Evolutionary conservation across 1,284 basidiomycete genomes (phyloP).

Genomic region (Stereum hirsutum): DNA sequence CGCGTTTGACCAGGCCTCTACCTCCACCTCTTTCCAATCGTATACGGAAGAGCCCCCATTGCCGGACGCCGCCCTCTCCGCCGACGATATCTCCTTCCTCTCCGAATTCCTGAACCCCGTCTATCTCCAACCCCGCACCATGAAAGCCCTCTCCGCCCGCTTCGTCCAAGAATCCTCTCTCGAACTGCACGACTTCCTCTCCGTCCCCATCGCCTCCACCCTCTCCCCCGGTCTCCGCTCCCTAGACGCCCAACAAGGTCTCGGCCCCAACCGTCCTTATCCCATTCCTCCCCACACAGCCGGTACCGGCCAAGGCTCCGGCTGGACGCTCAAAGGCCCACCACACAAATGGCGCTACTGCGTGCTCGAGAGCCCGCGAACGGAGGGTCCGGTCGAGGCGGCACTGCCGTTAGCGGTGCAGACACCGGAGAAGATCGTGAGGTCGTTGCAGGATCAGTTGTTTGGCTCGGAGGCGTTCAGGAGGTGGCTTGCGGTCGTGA

Average conservation of each 20-base stretch:
- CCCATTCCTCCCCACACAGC: conserved; percentile 58
- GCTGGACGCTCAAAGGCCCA: conserved; percentile 78
- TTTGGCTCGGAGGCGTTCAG: conserved; percentile 85
- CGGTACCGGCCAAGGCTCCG: conserved; percentile 40
- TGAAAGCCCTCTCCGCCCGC: conserved; percentile 72
- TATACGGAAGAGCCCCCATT: conserved; percentile 45
- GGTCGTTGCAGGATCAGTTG: conserved; percentile 62
- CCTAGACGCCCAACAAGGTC: conserved; percentile 61
- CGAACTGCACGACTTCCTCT: conserved; percentile 84
- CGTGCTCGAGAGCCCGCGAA: conserved; percentile 31
- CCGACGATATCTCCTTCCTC: conserved; percentile 62
- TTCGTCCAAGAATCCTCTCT: conserved; percentile 88
- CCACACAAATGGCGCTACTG: conserved; percentile 94
- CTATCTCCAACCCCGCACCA: conserved; percentile 78
- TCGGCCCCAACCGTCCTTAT: conserved; percentile 39
- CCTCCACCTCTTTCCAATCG: conserved; percentile 49
- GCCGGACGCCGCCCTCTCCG: conserved; percentile 43
- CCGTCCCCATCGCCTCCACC: conserved; percentile 52
- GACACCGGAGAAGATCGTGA: conserved; percentile 47
- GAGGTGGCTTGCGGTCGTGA: conserved; percentile 81
- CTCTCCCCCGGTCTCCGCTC: conserved; percentile 61
- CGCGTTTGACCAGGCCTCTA: conserved; percentile 35
- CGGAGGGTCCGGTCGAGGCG: conserved; percentile 14
- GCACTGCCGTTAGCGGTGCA: conserved; percentile 43
- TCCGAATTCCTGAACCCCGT: conserved; percentile 83